Evolutionary conservation across 306 rosid species (phyloP).

Genomic region (Pterocarpus santalinus): DNA sequence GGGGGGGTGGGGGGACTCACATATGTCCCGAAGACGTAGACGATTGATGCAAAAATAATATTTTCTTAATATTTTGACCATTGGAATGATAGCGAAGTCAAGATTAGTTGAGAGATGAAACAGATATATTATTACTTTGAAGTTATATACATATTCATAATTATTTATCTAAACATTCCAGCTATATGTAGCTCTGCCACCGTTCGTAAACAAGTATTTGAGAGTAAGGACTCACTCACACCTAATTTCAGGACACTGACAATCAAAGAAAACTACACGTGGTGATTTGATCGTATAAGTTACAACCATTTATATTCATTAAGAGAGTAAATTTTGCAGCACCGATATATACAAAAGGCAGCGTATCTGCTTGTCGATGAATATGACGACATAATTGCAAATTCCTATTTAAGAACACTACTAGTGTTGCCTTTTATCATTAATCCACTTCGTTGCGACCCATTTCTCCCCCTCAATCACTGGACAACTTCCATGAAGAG

Average conservation of each 20-base stretch:
- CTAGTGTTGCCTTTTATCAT: constrained; percentile 52
- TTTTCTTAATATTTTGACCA: background rate
- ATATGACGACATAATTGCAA: background rate
- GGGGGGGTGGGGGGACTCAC: too few species aligned
- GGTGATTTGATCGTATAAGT: background rate
- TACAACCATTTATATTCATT: background rate
- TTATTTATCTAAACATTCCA: too few species aligned
- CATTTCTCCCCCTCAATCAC: constrained; percentile 76
- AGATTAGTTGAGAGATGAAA: background rate
- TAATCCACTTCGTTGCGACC: constrained; percentile 80
- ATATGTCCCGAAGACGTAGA: too few species aligned
- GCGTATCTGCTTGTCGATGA: background rate
- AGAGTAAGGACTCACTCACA: too few species aligned
- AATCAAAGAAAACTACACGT: background rate
- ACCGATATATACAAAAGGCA: background rate
- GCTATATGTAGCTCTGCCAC: too few species aligned
- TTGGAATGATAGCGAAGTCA: background rate
- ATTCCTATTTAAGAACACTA: constrained; percentile 18
- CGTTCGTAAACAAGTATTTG: too few species aligned
- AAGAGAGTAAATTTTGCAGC: constrained; percentile 8
- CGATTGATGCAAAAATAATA: too few species aligned
- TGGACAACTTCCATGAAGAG: constrained; percentile 81
- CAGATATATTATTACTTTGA: background rate
- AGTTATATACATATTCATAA: too few species aligned
- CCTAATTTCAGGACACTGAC: too few species aligned